Evolutionary conservation across 176 grass and related monocot genomes (phyloP), one percentile per base, ranked within the genome.

Genomic region (Hyparrhenia diplandra): DNA sequence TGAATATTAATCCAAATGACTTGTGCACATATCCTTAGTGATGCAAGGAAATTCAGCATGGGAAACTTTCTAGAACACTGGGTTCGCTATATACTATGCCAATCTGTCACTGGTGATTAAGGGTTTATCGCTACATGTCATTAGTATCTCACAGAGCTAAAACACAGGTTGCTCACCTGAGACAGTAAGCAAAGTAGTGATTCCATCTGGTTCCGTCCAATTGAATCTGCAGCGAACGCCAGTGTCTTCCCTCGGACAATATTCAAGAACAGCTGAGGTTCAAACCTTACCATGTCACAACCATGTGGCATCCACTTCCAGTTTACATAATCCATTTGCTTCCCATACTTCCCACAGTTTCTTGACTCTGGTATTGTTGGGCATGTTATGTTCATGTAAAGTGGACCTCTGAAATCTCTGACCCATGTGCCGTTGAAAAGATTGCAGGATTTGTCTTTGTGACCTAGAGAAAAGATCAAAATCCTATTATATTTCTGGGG

Each of bases 181-280:
- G 85, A 87, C 62, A 89, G 65, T 70, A 93, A 77, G 68, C 93
- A 97, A 59, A 97, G 73, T 24, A 97, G n/a, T n/a, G n/a, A n/a
- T n/a, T 88, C 77, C 86, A 90, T 97, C 76, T 97, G 90, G 59
- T 97, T 97, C 57, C 85, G 67, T 18, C 83, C 83, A 35, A 97
- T 43, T 1, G 90, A 97, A 89, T 97, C 88, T 18, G 85, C 80
- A 7, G 76, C 77, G 13, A 97, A 97, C 1, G 83, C 94, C 80
- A 97, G 35, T 64, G 58, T 91, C 77, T 86, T 93, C 24, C 88
- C 90, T 36, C 17, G 71, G 23, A 89, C 71, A 75, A 67, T 61
- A 27, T 80, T 59, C 51, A 96, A 79, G 64, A 92, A 96, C 13
- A 47, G 57, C 52, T 78, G 47, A 4, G 88, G 75, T 32, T 96